Percentiles rank a stretch among this genome's conserved stretches.
Conservation (phyloP, 768 basidiomycete genomes). For the Boletus subparvulus region DNA sequence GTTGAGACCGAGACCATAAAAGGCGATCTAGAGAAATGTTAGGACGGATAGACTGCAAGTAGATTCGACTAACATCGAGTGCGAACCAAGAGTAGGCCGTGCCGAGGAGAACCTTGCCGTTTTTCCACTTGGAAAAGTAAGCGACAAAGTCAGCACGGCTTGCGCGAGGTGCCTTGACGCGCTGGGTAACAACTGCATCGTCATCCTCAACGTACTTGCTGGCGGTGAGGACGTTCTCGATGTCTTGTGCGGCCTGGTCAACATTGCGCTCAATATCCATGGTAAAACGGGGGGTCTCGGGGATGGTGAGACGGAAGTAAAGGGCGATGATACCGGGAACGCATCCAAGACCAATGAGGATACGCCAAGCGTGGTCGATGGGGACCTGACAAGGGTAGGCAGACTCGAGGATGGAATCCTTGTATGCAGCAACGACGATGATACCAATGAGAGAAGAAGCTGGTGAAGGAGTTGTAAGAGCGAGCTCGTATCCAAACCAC, state of each 20-base stretch:
- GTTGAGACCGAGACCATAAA: constrained; percentile 88
- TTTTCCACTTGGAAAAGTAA: constrained; percentile 73
- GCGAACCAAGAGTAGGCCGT: constrained; percentile 87
- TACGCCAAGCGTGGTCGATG: constrained; percentile 81
- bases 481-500: neutral
- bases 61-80: constrained; percentile 57
- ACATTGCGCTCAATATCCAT: constrained; percentile 90
- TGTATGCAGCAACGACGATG: constrained; percentile 68
- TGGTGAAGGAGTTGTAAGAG: constrained; percentile 19
- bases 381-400: constrained; percentile 39
- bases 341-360: constrained; percentile 85
- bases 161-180: constrained; percentile 68
- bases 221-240: constrained; percentile 60
- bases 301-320: constrained; percentile 92
- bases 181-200: constrained; percentile 46
- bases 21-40: constrained; percentile 60
- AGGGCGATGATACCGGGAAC: constrained; percentile 79
- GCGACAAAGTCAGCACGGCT: constrained; percentile 61
- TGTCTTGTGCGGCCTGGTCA: constrained; percentile 69
- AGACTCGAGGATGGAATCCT: constrained; percentile 51
- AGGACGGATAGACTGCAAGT: neutral
- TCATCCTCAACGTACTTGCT: constrained; percentile 52
- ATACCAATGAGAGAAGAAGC: constrained; percentile 67
- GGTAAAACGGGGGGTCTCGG: constrained; percentile 88
- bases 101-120: constrained; percentile 78